Conservation (phyloP, 306 rosid genomes). For the Abrus pulchellus region DNA sequence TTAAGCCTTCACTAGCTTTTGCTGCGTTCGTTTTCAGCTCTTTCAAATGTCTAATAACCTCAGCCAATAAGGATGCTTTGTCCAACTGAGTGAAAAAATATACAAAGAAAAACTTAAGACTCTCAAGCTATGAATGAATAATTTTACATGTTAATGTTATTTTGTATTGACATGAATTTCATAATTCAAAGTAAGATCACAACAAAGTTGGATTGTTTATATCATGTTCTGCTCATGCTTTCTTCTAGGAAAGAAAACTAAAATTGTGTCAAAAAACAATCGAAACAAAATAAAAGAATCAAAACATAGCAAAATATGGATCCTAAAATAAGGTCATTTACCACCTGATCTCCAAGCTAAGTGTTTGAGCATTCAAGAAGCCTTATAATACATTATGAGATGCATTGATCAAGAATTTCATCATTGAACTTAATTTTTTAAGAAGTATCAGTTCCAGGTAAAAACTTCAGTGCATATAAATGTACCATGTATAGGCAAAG, state of each 20-base stretch:
- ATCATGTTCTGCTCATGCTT: background rate
- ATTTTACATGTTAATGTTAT: conserved; percentile 23
- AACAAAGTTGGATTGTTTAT: background rate
- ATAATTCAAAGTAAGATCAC: conserved; percentile 29
- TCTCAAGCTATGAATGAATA: conserved; percentile 22
- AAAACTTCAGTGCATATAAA: conserved; percentile 19
- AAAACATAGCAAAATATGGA: background rate
- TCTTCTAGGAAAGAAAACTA: background rate
- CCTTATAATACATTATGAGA: background rate
- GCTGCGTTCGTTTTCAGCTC: conserved; percentile 57
- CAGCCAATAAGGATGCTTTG: conserved; percentile 59
- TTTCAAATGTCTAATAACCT: conserved; percentile 59
- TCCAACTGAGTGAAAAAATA: conserved; percentile 64
- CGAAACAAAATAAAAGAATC: background rate
- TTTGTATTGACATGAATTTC: conserved; percentile 12
- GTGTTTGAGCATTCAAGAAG: conserved; percentile 16
- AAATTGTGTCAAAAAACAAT: background rate
- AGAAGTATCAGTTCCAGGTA: conserved; percentile 25
- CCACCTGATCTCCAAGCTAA: background rate
- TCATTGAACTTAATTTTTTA: background rate
- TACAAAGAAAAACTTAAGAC: conserved; percentile 19
- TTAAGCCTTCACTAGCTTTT: conserved; percentile 62
- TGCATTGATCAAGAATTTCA: background rate
- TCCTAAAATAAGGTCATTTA: conserved; percentile 12
- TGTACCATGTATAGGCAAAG: background rate